These are phyloP conservation scores for Chaetomiaceae sp. DNA, from an alignment of 2,329 filamentous ascomycete species.

Conservation along the genomic window DNA sequence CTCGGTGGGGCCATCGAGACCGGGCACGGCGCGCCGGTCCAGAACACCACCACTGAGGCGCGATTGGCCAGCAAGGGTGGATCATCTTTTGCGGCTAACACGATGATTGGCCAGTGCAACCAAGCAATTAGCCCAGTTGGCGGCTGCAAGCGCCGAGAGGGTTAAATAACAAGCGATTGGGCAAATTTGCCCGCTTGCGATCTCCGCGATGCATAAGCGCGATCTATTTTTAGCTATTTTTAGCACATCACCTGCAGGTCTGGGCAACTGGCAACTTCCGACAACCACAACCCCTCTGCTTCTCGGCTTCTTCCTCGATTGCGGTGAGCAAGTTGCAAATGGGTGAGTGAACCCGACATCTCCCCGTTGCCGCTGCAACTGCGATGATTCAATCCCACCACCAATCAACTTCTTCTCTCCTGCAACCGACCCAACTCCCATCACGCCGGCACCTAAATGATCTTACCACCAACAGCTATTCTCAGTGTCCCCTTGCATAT, in stretches of 20 bases:
- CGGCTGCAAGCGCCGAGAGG: constrained; percentile 23
- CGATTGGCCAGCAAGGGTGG: neutral
- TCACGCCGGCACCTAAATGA: neutral
- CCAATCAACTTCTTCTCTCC: neutral
- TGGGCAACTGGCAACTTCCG: neutral
- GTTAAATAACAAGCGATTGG: constrained; percentile 23
- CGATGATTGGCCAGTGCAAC: constrained; percentile 5
- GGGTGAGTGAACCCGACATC: neutral
- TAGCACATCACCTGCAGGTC: constrained; percentile 20
- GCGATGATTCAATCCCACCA: neutral
- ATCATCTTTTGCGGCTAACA: neutral
- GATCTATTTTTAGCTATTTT: constrained; percentile 30
- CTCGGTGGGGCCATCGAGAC: neutral
- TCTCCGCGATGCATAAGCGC: constrained; percentile 14
- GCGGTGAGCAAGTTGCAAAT: neutral
- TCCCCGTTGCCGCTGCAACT: neutral
- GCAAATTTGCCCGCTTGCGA: constrained; percentile 27
- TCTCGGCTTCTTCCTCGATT: neutral
- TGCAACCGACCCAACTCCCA: neutral
- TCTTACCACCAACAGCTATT: constrained; percentile 2
- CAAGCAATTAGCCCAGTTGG: constrained; percentile 16
- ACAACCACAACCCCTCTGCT: constrained; percentile 1
- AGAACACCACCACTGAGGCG: neutral
- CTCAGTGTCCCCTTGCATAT: neutral
- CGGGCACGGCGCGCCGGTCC: too few species aligned